phyloP scores from a whole-genome alignment of 2,329 filamentous ascomycete species.

The Acrocalymma vagum region DNA sequence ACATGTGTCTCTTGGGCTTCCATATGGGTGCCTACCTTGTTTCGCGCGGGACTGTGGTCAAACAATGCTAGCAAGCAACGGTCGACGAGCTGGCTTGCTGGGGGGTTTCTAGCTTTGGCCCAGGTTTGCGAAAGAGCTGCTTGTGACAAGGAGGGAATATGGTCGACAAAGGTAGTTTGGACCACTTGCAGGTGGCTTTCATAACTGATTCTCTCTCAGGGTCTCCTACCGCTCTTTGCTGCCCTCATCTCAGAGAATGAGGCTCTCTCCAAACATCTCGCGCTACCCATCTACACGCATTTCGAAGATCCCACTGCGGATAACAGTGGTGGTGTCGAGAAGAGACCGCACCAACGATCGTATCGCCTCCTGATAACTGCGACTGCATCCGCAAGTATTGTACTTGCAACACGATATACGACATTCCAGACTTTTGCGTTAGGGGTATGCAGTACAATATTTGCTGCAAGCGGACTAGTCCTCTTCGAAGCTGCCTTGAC shows the following conservation, averaged over 20 bases:
- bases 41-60: constrained; percentile 43
- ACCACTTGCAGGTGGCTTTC: not conserved
- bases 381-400: constrained; percentile 46
- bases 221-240: constrained; percentile 43
- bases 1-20: constrained; percentile 53
- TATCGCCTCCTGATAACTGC: constrained; percentile 40
- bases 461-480: constrained; percentile 50
- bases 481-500: constrained; percentile 49
- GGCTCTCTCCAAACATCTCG: constrained; percentile 28
- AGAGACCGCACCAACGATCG: constrained; percentile 24
- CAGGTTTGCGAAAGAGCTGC: constrained; percentile 54
- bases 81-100: constrained; percentile 49
- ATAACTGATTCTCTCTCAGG: constrained; percentile 30
- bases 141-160: constrained; percentile 53
- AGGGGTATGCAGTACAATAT: constrained; percentile 52
- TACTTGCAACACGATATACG: constrained; percentile 42
- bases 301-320: constrained; percentile 30
- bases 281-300: constrained; percentile 30
- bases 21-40: constrained; percentile 46
- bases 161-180: constrained; percentile 55
- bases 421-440: constrained; percentile 47
- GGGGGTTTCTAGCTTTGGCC: constrained; percentile 51
- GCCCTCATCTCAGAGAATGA: constrained; percentile 40
- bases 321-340: constrained; percentile 21
- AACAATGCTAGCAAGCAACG: constrained; percentile 31